These are phyloP conservation scores for Monilinia fructigena DNA, from an alignment of 2,329 filamentous ascomycete species.

Conservation along the genomic window DNA sequence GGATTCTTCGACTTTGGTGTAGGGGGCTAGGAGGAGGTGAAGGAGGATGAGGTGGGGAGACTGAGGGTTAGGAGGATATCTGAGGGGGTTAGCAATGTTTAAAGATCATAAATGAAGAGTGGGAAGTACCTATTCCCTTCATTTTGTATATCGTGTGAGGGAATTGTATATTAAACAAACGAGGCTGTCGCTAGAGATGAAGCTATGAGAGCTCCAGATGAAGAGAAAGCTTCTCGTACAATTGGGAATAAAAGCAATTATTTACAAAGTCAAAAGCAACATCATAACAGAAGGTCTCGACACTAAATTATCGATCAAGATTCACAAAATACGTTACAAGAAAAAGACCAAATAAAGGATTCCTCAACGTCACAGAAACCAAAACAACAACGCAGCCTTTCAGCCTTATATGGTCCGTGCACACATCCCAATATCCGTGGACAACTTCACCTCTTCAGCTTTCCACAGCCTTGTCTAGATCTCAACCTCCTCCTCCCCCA, in stretches of 20 bases:
- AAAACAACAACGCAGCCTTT: conserved; percentile 5
- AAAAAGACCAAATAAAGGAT: conserved; percentile 5
- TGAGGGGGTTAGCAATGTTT: conserved; percentile 33
- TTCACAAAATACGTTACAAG: not conserved
- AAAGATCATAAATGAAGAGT: not conserved
- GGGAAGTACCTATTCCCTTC: conserved; percentile 33
- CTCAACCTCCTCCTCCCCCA: conserved; percentile 19
- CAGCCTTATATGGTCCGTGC: conserved; percentile 18
- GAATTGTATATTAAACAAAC: not conserved
- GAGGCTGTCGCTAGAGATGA: not conserved
- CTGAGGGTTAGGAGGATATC: conserved; percentile 52
- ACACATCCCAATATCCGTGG: conserved; percentile 3
- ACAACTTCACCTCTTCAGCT: conserved; percentile 16
- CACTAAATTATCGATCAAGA: not conserved
- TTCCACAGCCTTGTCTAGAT: conserved; percentile 20
- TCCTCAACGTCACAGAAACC: not conserved
- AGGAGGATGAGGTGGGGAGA: conserved; percentile 63
- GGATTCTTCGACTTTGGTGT: conserved; percentile 97
- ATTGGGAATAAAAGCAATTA: not conserved
- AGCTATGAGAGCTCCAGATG: conserved; percentile 3
- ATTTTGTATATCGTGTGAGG: conserved; percentile 28
- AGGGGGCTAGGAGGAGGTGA: conserved; percentile 74
- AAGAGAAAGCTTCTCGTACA: not conserved
- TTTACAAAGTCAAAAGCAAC: not conserved
- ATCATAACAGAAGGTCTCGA: not conserved